Evolutionary conservation across 108 stramenopile genomes (phyloP), one percentile per base, ranked within the genome.

Genomic region (Fragilaria radians): DNA sequence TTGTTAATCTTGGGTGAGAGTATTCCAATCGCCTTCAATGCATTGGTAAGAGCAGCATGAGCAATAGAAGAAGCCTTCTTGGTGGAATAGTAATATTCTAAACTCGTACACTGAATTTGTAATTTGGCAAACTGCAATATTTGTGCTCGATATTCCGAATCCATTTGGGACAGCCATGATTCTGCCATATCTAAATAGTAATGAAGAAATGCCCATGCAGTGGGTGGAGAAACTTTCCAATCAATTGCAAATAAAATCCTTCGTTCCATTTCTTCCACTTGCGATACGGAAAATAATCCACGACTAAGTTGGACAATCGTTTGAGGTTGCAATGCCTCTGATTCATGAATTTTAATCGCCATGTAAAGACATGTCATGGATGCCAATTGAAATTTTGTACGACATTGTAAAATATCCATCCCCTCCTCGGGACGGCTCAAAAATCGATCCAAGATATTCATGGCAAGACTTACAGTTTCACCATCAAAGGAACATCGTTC

Each of bases 341-440:
- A 82, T 63, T 90, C 89, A 53, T 82, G 74, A 17, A 90, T 17
- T 52, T 90, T 90, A 52, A 90, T 83, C 25, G 89, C 83, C 33
- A 85, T 68, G 64, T 83, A 90, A 5, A 90, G 60, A 33, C 58
- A 70, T 19, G 85, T 86, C 81, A 90, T 83, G 53, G 85, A 80
- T 28, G 85, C 83, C 21, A 90, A 65, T 56, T 90, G 89, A 46
- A 80, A 90, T 29, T 65, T 73, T n/a, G 53, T 71, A 0, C 76
- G 67, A 64, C 74, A 77, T 25, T 63, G 29, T 66, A 33, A 61
- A 50, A 0, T 51, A 64, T 56, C 65, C 67, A 23, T 52, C 1
- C 62, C 62, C 48, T 52, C 23, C 0, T 25, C 23, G 3, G 63
- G 19, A n/a, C 28, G 26, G 49, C 76, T 64, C 36, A 82, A 46